A percentile compares a stretch with the other conserved stretches of the same genome.
Conservation (phyloP, 2,329 filamentous ascomycete species). For the Alternaria metachromatica region DNA sequence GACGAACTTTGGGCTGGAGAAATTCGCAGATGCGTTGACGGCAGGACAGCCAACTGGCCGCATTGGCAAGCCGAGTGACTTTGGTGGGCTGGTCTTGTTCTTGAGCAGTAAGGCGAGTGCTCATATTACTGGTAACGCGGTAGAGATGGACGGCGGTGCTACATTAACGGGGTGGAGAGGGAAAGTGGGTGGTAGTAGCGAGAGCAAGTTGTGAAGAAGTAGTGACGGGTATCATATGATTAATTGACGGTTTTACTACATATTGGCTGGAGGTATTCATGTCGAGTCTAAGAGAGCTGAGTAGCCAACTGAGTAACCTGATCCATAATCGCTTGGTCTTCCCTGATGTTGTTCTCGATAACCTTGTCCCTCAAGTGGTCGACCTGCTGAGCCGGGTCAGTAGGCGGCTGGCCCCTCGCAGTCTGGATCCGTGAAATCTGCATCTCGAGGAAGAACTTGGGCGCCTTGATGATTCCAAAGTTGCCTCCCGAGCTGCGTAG, state of each 20-base stretch:
- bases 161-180: constrained; percentile 52
- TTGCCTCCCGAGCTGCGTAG: constrained; percentile 61
- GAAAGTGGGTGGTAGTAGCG: constrained; percentile 28
- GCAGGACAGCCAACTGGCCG: constrained; percentile 55
- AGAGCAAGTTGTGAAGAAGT: constrained; percentile 34
- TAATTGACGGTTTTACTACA: not conserved
- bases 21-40: constrained; percentile 57
- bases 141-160: constrained; percentile 58
- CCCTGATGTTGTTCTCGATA: constrained; percentile 60
- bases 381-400: constrained; percentile 60
- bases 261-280: not conserved
- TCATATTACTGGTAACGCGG: constrained; percentile 57
- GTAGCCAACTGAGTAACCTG: constrained; percentile 52
- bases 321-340: constrained; percentile 58
- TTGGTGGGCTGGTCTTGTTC: constrained; percentile 56
- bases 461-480: constrained; percentile 63
- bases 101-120: constrained; percentile 46
- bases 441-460: constrained; percentile 68
- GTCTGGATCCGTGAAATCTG: constrained; percentile 66
- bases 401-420: constrained; percentile 63
- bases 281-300: constrained; percentile 15
- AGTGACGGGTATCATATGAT: not conserved
- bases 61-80: constrained; percentile 57
- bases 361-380: constrained; percentile 66
- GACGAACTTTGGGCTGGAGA: constrained; percentile 61